Evolutionary conservation across 1,284 basidiomycete genomes (phyloP), one percentile per base, ranked within the genome.

Genomic region (Puccinia horiana): DNA sequence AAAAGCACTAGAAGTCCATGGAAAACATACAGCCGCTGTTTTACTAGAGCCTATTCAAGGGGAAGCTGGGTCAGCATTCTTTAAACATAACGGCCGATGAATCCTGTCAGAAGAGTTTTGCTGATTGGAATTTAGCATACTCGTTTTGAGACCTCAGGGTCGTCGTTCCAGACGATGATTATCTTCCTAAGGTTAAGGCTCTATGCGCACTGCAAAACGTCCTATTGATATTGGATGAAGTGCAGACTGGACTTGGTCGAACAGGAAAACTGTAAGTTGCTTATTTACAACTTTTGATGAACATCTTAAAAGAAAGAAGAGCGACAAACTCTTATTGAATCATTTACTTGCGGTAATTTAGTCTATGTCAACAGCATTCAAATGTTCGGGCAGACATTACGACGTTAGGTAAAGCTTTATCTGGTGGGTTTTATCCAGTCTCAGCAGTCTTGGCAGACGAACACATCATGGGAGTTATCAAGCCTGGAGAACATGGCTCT

Each of bases 1-100:
- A 88, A 89, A 89, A 32, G 96, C 94, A 0, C 88, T 99, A 52
- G 91, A 94, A 84, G 88, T 92, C 80, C 90, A 95, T 87, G 95
- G 96, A 32, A 88, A 93, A 84, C 90, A 94, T 84, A 92, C 94
- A 42, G 96, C 95, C 14, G 96, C 94, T 0, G 96, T 99, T 89
- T 90, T 99, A 83, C 91, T 99, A 11, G 96, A 99, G 88, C 96
- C 96, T 6, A 98, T 99, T 85, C 97, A 99, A 88, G 96, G 96
- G 47, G 96, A 99, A 88, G 96, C 96, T 14, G 96, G 95, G 93
- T 94, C 86, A 82, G 92, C 89, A 61, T n/a, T 69, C 9, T 3
- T 16, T 5, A 69, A 69, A 6, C 23, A 67, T 73, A 40, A 32
- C 44, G 67, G 16, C 4, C 54, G 42, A 35, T 29, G 47, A 74